Conservation (phyloP, 2,329 filamentous ascomycete species). For the Fusarium bulbicola region DNA sequence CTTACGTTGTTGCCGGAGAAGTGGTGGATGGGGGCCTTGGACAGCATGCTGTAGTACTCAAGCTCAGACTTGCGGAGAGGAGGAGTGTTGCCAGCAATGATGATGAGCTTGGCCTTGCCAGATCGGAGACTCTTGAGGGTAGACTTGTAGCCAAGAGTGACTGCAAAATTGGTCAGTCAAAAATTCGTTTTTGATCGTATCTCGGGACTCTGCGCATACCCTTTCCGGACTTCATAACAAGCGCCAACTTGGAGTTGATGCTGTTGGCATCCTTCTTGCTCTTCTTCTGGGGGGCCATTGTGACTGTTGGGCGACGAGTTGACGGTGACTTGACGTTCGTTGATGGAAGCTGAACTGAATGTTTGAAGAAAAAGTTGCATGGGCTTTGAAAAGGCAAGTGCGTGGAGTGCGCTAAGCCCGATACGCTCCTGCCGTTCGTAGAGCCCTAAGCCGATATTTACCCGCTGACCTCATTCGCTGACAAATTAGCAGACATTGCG, state of each 20-base stretch:
- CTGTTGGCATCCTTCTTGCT: conserved; percentile 85
- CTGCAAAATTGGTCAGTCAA: conserved; percentile 39
- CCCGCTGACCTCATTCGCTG: not conserved
- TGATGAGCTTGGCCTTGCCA: conserved; percentile 98
- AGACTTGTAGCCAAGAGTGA: conserved; percentile 55
- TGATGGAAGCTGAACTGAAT: conserved; percentile 31
- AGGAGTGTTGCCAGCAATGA: conserved; percentile 93
- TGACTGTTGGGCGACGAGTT: conserved; percentile 55
- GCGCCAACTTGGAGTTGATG: conserved; percentile 68
- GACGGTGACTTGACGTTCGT: conserved; percentile 46
- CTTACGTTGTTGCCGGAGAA: conserved; percentile 99
- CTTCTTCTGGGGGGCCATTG: conserved; percentile 78
- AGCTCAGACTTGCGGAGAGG: conserved; percentile 98
- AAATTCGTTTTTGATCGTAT: not conserved
- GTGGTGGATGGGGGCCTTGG: conserved; percentile 96
- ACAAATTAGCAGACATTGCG: not conserved
- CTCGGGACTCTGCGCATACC: conserved; percentile 63
- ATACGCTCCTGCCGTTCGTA: not conserved
- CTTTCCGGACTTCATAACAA: conserved; percentile 74
- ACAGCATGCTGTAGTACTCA: conserved; percentile 93
- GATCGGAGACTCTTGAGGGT: conserved; percentile 86
- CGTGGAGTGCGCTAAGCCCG: not conserved
- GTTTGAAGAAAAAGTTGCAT: conserved; percentile 32
- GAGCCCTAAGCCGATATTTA: not conserved
- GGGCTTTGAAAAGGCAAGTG: not conserved